Evolutionary conservation across 176 grass and related monocot species (phyloP), one percentile per base, ranked within the genome.

Genomic region (Bothriochloa decipiens): DNA sequence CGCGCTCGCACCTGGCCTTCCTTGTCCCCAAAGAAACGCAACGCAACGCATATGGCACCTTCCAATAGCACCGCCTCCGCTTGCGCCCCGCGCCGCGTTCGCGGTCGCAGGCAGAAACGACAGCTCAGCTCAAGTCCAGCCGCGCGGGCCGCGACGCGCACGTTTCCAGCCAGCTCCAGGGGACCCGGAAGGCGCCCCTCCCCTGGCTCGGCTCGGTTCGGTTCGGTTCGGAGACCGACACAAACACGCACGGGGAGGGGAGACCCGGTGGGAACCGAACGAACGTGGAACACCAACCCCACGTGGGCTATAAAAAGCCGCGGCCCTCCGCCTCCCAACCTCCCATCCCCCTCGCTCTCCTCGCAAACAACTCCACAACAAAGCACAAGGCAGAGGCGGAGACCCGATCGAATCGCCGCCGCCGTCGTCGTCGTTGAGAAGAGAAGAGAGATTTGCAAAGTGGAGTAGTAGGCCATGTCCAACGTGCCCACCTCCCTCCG

Each of bases 401-500:
- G 7, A 8, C 8, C 60, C 6, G 7, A 40, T 8, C 60, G 8
- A 57, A n/a, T 57, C 53, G 18, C 17, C 47, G 47, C 15, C 46
- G 46, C 2, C 22, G 2, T 11, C 20, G 35, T 61, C 36, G 53
- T 35, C 8, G 22, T 37, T 20, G 4, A 50, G 52, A 42, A 65
- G 73, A 53, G 67, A 27, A 35, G 35, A 35, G 35, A 35, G 35
- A 70, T 42, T 42, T 43, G 42, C 46, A 80, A 63, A 50, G 41
- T 57, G 52, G 58, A 76, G 50, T 15, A 74, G 73, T 35, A 77
- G 74, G 68, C 68, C 87, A 94, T 94, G 92, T 91, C 92, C 84
- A 94, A 94, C 92, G 82, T 91, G 71, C 92, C 89, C 87, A 87
- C 83, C 61, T 89, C 89, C 66, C 92, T 94, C 53, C 84, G 87